These are phyloP conservation scores for Coemansia interrupta DNA, from an alignment of 192 early-diverging fungal species.

Conservation along the genomic window DNA sequence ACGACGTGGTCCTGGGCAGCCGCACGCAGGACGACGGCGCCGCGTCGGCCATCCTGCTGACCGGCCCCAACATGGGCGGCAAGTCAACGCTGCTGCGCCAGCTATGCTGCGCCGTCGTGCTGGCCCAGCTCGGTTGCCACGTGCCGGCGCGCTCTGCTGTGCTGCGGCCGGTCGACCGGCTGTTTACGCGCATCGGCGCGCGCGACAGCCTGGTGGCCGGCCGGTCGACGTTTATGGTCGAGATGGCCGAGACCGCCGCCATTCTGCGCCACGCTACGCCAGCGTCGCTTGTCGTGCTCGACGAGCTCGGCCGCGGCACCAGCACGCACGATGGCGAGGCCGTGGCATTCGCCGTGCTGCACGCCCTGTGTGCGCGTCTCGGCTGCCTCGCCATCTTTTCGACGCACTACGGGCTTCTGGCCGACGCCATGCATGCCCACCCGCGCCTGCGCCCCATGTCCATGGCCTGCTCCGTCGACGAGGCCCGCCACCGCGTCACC, in stretches of 20 bases:
- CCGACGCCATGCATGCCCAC: constrained; percentile 70
- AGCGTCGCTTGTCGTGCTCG: constrained; percentile 87
- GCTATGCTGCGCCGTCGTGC: constrained; percentile 88
- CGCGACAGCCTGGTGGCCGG: constrained; percentile 95
- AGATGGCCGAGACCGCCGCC: constrained; percentile 88
- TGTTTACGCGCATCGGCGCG: constrained; percentile 97
- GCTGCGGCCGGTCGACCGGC: constrained; percentile 82
- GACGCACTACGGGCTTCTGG: constrained; percentile 92
- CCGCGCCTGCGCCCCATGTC: constrained; percentile 77
- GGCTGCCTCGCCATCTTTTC: constrained; percentile 91
- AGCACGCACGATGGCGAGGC: constrained; percentile 96
- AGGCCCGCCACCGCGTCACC: constrained; percentile 79
- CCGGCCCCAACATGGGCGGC: constrained; percentile 99
- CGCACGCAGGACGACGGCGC: constrained; percentile 42
- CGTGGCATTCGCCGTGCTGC: constrained; percentile 88
- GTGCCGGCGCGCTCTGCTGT: constrained; percentile 78
- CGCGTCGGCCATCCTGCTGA: constrained; percentile 77
- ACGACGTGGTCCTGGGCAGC: constrained; percentile 80
- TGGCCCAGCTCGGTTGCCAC: constrained; percentile 94
- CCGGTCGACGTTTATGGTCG: constrained; percentile 96
- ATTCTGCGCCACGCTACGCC: constrained; percentile 90
- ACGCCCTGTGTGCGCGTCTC: constrained; percentile 73
- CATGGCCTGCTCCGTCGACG: constrained; percentile 83
- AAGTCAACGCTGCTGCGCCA: constrained; percentile 96
- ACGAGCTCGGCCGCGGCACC: constrained; percentile 97